These are phyloP conservation scores for Solanum ossicruentum DNA, from an alignment of 257 asterid species.

Conservation along the genomic window DNA sequence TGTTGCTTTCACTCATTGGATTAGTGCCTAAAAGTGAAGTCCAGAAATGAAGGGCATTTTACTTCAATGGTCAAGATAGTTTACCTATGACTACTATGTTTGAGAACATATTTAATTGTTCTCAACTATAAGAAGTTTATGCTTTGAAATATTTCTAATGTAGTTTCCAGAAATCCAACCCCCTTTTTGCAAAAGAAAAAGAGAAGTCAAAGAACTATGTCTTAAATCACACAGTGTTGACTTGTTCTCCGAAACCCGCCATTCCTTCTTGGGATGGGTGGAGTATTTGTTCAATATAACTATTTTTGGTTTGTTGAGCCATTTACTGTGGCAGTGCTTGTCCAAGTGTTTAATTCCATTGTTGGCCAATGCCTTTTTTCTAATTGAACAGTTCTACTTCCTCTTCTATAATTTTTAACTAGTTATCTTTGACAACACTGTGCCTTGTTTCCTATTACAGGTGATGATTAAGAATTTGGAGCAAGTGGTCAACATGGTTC, in stretches of 20 bases:
- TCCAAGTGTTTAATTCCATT: not conserved
- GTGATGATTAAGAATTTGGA: slow-evolving; percentile 84
- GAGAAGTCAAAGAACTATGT: not conserved
- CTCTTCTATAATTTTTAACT: not conserved
- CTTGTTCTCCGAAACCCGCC: not conserved
- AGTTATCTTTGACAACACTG: not conserved
- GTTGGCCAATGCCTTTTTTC: not conserved
- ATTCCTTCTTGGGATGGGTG: not conserved
- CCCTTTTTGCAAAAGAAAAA: not conserved
- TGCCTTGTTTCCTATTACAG: slow-evolving; percentile 16
- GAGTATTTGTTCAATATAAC: not conserved
- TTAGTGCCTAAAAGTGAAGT: not conserved
- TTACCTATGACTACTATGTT: not conserved
- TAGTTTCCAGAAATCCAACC: not conserved
- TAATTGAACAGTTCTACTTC: not conserved
- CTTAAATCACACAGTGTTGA: not conserved
- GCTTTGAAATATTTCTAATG: not conserved
- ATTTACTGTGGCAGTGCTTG: not conserved
- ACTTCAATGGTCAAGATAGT: not conserved
- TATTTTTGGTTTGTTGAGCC: not conserved
- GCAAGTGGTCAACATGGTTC: slow-evolving; percentile 84
- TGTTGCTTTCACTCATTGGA: not conserved
- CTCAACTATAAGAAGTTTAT: not conserved
- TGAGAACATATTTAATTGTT: not conserved
- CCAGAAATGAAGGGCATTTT: not conserved